Evolutionary conservation across 2,329 filamentous ascomycete genomes (phyloP).

Genomic region (Paecilomyces dactylethromorphus): DNA sequence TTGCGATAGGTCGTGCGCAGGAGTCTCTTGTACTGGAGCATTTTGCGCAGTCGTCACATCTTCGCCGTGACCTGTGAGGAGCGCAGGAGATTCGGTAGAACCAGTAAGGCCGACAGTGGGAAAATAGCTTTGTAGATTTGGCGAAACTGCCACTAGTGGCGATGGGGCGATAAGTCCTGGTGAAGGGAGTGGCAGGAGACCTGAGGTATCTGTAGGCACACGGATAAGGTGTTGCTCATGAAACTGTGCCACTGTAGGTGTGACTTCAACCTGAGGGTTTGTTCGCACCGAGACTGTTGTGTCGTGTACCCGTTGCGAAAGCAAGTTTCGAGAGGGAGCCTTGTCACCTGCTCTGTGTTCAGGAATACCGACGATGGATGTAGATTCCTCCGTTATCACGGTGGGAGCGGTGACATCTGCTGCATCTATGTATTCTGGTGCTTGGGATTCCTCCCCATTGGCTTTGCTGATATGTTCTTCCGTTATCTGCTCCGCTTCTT

Average conservation of each 20-base stretch:
- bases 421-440: background rate
- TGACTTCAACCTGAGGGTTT: background rate
- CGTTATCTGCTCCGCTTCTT: background rate
- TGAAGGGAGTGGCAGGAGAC: conserved; percentile 32
- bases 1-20: background rate
- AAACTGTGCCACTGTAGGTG: background rate
- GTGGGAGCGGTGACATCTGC: background rate
- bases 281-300: background rate
- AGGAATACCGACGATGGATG: background rate
- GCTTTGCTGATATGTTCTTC: background rate
- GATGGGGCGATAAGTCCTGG: conserved; percentile 34
- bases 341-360: background rate
- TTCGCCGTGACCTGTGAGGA: background rate
- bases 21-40: background rate
- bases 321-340: background rate
- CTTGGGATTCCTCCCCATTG: background rate
- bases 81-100: background rate
- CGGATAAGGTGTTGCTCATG: conserved; percentile 1
- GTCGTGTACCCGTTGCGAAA: background rate
- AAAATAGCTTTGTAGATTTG: conserved; percentile 25
- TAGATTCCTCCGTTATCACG: background rate
- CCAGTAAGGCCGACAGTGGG: conserved; percentile 10
- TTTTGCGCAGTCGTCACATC: background rate
- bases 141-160: conserved; percentile 24
- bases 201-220: conserved; percentile 28